Evolutionary conservation across 1,139 yeast genomes (phyloP), one percentile per base, ranked within the genome.

Genomic region (Zygoascus meyerae): DNA sequence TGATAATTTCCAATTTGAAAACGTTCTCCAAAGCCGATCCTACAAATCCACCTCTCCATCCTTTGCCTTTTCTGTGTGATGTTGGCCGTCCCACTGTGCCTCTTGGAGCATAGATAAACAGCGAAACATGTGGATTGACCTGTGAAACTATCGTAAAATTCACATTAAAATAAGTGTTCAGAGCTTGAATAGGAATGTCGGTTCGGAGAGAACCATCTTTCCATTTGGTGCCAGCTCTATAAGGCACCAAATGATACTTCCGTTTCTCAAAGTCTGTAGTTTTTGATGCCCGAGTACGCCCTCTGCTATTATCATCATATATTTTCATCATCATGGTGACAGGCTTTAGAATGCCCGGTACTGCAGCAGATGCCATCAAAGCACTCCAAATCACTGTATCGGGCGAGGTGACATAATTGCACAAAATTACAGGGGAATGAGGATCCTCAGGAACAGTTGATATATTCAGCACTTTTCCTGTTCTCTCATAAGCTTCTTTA

Each of bases 51-150:
- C 95, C 95, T 56, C 94, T 68, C 56, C 84, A 74, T 2, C 80
- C 78, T 38, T 64, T 63, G 1, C 78, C 76, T 46, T 62, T 77
- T n/a, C 83, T 65, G 50, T 83, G 73, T 0, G 85, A 75, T 12
- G 85, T 86, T 0, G 95, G 95, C 47, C 84, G 70, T 0, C 95
- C 95, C 21, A 84, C 86, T 0, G 87, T 79, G 1, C 95, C 95
- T 55, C 83, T 76, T 14, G 92, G 89, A 2, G 90, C 85, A 61
- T 79, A 85, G 57, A 81, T 82, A 64, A 85, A 85, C 32, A 85
- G 69, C 48, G 84, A 76, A 40, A 85, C 83, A 61, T 85, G 95
- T 1, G 95, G 94, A 60, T 85, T 85, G 8, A 84, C 92, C 64
- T 85, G 95, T 5, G 89, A 81, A 28, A 85, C 94, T 45, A 85